phyloP scores from a whole-genome alignment of 2,329 filamentous ascomycete species.

The Venturia asperata region DNA sequence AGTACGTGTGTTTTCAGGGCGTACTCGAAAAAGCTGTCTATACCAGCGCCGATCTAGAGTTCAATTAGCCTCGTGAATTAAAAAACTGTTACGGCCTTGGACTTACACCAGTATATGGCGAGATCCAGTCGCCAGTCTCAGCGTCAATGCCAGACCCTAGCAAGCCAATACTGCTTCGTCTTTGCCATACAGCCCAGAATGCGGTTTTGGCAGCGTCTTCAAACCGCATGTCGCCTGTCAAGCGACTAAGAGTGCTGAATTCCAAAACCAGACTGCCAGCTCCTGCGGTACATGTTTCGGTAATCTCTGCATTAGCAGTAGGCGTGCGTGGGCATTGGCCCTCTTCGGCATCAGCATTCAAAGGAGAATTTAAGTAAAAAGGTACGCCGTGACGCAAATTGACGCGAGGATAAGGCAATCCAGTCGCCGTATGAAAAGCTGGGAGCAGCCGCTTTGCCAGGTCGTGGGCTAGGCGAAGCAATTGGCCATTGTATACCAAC shows the following conservation, averaged over 20 bases:
- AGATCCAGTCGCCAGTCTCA: constrained; percentile 83
- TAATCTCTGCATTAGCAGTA: constrained; percentile 60
- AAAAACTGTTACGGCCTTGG: constrained; percentile 26
- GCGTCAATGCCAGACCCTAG: constrained; percentile 90
- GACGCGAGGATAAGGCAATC: constrained; percentile 88
- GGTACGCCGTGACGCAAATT: constrained; percentile 87
- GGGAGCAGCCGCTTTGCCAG: constrained; percentile 77
- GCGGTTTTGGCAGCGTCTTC: constrained; percentile 84
- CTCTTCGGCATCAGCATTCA: constrained; percentile 53
- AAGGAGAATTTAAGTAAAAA: constrained; percentile 80
- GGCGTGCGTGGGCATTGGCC: constrained; percentile 42
- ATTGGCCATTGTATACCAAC: constrained; percentile 79
- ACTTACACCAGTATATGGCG: constrained; percentile 63
- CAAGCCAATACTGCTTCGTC: constrained; percentile 75
- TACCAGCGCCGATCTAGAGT: constrained; percentile 75
- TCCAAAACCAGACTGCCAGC: constrained; percentile 94
- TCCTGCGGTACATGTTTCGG: constrained; percentile 92
- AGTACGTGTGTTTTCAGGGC: constrained; percentile 90
- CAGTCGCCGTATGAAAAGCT: constrained; percentile 85
- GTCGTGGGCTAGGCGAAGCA: constrained; percentile 82
- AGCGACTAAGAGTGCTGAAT: constrained; percentile 79
- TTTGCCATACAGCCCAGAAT: constrained; percentile 95
- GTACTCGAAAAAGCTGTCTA: constrained; percentile 98
- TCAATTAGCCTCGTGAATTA: constrained; percentile 24
- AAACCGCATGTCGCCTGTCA: constrained; percentile 81